Evolutionary conservation across 1,139 yeast species (phyloP).

Genomic region (Debaryomyces nepalensis): DNA sequence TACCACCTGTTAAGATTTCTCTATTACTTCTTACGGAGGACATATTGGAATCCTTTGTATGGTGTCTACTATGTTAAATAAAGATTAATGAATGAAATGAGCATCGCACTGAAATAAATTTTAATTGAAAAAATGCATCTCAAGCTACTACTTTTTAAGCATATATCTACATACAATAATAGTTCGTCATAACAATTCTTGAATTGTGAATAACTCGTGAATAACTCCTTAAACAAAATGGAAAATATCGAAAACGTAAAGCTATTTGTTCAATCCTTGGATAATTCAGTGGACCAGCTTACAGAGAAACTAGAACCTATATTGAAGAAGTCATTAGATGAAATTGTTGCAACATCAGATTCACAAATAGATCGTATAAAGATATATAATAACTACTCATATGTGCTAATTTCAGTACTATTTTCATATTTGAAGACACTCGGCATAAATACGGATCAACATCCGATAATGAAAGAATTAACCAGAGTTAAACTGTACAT

Average conservation of each 20-base stretch:
- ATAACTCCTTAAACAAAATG: conserved; percentile 32
- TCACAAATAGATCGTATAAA: conserved; percentile 43
- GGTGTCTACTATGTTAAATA: not conserved
- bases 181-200: no score
- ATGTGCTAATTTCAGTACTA: conserved; percentile 49
- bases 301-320: conserved; percentile 37
- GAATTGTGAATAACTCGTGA: not conserved
- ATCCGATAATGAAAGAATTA: conserved; percentile 72
- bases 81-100: conserved; percentile 10
- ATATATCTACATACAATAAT: no score
- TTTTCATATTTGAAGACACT: conserved; percentile 63
- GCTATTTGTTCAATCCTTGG: conserved; percentile 30
- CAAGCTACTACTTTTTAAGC: no score
- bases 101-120: conserved; percentile 11
- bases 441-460: conserved; percentile 62
- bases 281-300: conserved; percentile 36
- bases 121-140: conserved; percentile 2
- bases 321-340: conserved; percentile 41
- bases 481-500: conserved; percentile 71
- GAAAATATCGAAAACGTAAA: conserved; percentile 44
- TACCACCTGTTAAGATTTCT: conserved; percentile 87
- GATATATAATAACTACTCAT: conserved; percentile 46
- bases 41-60: conserved; percentile 16
- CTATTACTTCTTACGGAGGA: conserved; percentile 55
- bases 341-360: conserved; percentile 30